Evolutionary conservation across 2,329 filamentous ascomycete species (phyloP).

Genomic region (Trichoderma pleuroti): DNA sequence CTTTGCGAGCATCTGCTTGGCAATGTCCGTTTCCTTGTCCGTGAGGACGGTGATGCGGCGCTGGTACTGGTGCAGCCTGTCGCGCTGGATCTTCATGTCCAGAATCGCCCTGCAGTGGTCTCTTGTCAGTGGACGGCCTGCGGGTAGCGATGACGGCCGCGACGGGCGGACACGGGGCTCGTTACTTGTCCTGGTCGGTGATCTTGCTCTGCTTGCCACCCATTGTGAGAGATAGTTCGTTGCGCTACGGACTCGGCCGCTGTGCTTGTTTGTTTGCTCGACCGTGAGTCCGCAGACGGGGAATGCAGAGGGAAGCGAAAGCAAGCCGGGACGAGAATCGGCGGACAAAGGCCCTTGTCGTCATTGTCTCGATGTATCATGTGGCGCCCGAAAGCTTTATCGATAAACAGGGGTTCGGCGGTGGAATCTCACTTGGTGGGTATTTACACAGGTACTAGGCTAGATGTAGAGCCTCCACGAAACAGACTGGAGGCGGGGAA

Average conservation of each 20-base stretch:
- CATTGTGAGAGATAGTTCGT: conserved; percentile 37
- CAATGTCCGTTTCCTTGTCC: conserved; percentile 80
- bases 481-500: background rate
- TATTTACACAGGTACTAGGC: background rate
- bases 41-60: conserved; percentile 83
- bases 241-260: conserved; percentile 13
- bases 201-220: conserved; percentile 56
- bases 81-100: conserved; percentile 95
- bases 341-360: conserved; percentile 14
- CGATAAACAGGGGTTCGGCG: conserved; percentile 4
- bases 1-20: conserved; percentile 73
- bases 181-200: conserved; percentile 77
- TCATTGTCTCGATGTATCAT: conserved; percentile 17
- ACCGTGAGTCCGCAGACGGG: background rate
- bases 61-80: conserved; percentile 96
- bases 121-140: background rate
- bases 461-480: background rate
- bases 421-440: background rate
- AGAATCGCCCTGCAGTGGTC: conserved; percentile 72
- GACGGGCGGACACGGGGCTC: background rate
- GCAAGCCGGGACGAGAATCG: background rate
- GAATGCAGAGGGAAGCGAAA: background rate
- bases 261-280: background rate
- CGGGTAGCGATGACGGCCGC: background rate
- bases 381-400: conserved; percentile 17